A percentile compares a stretch with the other conserved stretches of the same genome.
These are phyloP conservation scores for Arthrocladium fulminans DNA, from an alignment of 2,329 filamentous ascomycete genomes.

Conservation along the genomic window DNA sequence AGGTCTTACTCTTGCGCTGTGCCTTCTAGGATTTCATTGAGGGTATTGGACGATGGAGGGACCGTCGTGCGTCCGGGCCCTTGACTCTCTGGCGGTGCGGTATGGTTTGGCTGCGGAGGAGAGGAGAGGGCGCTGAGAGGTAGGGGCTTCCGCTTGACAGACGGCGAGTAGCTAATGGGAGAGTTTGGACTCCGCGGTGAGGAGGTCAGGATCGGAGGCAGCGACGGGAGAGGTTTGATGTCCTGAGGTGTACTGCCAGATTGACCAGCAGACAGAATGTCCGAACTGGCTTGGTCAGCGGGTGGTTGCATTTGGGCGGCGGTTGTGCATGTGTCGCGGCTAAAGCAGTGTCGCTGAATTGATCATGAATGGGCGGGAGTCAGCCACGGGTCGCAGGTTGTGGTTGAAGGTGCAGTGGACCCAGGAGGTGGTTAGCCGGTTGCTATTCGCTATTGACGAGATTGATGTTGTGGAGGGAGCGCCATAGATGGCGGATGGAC, in stretches of 20 bases:
- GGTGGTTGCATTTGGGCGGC: constrained; percentile 3
- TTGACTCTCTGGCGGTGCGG: not conserved
- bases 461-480: not conserved
- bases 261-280: not conserved
- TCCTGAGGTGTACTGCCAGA: not conserved
- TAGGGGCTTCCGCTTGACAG: constrained; percentile 46
- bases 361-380: not conserved
- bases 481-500: not conserved
- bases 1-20: constrained; percentile 11
- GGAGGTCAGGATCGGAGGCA: constrained; percentile 14
- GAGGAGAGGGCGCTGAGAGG: constrained; percentile 42
- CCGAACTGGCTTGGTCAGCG: constrained; percentile 2
- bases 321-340: constrained; percentile 1
- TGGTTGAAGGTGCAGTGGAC: not conserved
- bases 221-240: constrained; percentile 13
- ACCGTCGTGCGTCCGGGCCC: not conserved
- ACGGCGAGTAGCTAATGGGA: not conserved
- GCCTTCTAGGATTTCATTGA: constrained; percentile 1
- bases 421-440: not conserved
- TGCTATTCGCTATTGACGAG: constrained; percentile 2
- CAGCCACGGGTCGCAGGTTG: not conserved
- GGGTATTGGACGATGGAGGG: constrained; percentile 3
- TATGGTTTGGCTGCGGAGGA: constrained; percentile 21
- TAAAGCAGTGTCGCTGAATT: not conserved
- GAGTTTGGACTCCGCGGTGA: constrained; percentile 9